Percentiles rank a stretch among this genome's conserved stretches.
phyloP scores from a whole-genome alignment of 2,329 filamentous ascomycete genomes.

The Neonectria punicea region DNA sequence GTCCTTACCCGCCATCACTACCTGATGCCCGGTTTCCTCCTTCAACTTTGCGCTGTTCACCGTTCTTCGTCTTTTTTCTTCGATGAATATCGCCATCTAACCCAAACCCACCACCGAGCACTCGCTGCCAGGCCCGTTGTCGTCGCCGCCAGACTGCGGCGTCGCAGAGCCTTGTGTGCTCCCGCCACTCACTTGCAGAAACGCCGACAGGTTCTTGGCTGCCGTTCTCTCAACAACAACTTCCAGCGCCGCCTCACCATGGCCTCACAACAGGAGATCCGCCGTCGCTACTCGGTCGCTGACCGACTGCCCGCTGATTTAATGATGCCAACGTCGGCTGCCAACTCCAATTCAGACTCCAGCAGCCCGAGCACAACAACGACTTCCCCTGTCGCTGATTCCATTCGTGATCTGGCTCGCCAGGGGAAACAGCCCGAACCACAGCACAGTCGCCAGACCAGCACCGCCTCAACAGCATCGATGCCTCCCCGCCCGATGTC shows the following conservation, averaged over 20 bases:
- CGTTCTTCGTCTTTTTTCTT: constrained; percentile 58
- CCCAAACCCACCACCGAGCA: constrained; percentile 52
- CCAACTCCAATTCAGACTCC: constrained; percentile 33
- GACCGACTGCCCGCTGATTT: constrained; percentile 48
- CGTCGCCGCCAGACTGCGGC: constrained; percentile 53
- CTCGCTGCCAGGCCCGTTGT: constrained; percentile 56
- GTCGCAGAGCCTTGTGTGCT: constrained; percentile 50
- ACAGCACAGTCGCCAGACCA: constrained; percentile 31
- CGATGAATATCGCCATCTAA: constrained; percentile 56
- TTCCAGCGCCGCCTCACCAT: constrained; percentile 42
- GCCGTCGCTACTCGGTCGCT: constrained; percentile 53
- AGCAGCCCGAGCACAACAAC: constrained; percentile 26
- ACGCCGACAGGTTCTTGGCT: constrained; percentile 47
- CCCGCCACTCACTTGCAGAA: constrained; percentile 52
- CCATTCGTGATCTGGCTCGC: constrained; percentile 24
- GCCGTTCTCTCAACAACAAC: constrained; percentile 45
- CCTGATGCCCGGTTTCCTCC: constrained; percentile 60
- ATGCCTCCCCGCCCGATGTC: constrained; percentile 53
- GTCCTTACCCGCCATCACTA: constrained; percentile 43
- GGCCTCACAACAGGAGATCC: constrained; percentile 52
- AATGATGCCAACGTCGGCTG: constrained; percentile 38
- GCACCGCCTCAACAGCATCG: constrained; percentile 32
- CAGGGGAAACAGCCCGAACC: constrained; percentile 27
- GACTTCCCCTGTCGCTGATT: constrained; percentile 21
- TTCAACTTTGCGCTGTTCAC: constrained; percentile 59